These are phyloP conservation scores for Auriscalpium orientale DNA, from an alignment of 768 basidiomycete genomes.

Conservation along the genomic window DNA sequence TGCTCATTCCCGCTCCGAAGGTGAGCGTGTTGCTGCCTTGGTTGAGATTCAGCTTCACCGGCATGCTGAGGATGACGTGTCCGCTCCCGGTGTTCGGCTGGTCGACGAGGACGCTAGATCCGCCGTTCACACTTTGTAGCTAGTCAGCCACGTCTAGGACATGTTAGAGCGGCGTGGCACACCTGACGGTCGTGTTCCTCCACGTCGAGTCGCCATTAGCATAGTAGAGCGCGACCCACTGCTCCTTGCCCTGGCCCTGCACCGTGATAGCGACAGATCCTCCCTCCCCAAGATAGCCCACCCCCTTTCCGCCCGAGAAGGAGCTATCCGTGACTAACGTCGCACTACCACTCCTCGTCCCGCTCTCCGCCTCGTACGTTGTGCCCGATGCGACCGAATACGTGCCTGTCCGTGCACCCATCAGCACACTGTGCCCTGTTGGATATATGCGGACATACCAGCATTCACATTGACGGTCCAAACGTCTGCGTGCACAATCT, in stretches of 20 bases:
- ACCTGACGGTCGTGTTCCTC: slow-evolving; percentile 56
- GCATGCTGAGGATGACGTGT: slow-evolving; percentile 45
- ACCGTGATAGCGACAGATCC: slow-evolving; percentile 50
- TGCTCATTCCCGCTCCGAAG: slow-evolving; percentile 40
- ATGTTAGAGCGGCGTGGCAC: not conserved
- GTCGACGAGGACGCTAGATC: slow-evolving; percentile 41
- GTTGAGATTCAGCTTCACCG: slow-evolving; percentile 42
- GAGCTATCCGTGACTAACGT: slow-evolving; percentile 33
- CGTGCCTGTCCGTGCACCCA: slow-evolving; percentile 26
- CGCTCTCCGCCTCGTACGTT: slow-evolving; percentile 49
- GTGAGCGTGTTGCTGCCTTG: slow-evolving; percentile 47
- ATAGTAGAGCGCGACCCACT: slow-evolving; percentile 57
- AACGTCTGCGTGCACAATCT: slow-evolving; percentile 47
- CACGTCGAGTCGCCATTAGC: slow-evolving; percentile 54
- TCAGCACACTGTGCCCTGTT: no score
- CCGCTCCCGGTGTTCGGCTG: slow-evolving; percentile 54
- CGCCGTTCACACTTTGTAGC: slow-evolving; percentile 46
- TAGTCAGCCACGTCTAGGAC: no score
- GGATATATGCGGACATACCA: slow-evolving; percentile 18
- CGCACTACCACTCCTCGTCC: slow-evolving; percentile 40
- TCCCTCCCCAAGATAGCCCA: slow-evolving; percentile 53
- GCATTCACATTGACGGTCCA: slow-evolving; percentile 46
- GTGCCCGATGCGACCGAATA: slow-evolving; percentile 44
- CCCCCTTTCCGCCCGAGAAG: slow-evolving; percentile 45
- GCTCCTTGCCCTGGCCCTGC: slow-evolving; percentile 42